Conservation (phyloP, 176 grass and related monocot species). For the Triticum aestivum region DNA sequence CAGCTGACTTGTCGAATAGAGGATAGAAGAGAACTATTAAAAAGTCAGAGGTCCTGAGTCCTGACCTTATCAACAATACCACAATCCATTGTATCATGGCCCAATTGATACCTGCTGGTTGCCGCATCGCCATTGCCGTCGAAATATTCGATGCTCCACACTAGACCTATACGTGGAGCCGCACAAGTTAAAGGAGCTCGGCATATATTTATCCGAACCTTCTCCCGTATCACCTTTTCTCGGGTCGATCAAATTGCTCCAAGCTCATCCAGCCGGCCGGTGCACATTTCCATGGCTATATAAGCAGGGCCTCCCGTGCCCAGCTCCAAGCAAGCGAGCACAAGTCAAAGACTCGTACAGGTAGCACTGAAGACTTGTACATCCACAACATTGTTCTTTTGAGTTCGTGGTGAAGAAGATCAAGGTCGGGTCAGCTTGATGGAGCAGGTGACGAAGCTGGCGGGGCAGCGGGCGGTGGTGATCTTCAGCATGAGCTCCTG, state of each 20-base stretch:
- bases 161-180: slow-evolving; percentile 21
- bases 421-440: background rate
- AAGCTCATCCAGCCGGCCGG: background rate
- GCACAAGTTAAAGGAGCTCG: background rate
- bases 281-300: slow-evolving; percentile 40
- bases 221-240: background rate
- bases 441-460: slow-evolving; percentile 64
- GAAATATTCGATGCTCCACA: slow-evolving; percentile 44
- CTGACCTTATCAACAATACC: slow-evolving; percentile 32
- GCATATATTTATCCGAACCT: slow-evolving; percentile 21
- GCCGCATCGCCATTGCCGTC: slow-evolving; percentile 12
- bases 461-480: slow-evolving; percentile 66
- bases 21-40: slow-evolving; percentile 23
- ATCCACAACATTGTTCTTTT: too few species aligned
- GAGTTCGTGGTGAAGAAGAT: too few species aligned
- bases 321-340: slow-evolving; percentile 15
- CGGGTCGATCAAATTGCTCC: background rate
- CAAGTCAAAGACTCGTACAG: background rate
- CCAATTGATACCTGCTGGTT: slow-evolving; percentile 8
- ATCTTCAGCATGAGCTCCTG: slow-evolving; percentile 84
- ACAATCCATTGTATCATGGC: background rate
- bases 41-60: slow-evolving; percentile 21
- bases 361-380: too few species aligned
- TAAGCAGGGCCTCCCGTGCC: slow-evolving; percentile 1
- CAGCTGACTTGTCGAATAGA: slow-evolving; percentile 43